Evolutionary conservation across 129 eudicot species (phyloP), one percentile per base, ranked within the genome.

Genomic region (Flaveria ramosissima): DNA sequence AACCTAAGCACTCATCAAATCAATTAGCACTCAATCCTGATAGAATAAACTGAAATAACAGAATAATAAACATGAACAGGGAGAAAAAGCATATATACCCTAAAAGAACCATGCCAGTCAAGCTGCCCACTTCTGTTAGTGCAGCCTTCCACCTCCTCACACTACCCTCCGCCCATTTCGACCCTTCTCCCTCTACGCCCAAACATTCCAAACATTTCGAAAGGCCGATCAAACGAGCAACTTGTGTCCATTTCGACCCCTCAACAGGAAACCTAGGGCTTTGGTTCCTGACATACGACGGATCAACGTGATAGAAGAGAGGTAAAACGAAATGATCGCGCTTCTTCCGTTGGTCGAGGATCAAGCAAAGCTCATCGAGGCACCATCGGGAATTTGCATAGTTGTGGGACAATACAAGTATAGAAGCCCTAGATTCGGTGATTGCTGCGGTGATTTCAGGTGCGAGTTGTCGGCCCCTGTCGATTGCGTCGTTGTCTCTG

Each of bases 361-460:
- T 74, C 70, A 74, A 26, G 27, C 55, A 45, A 45, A 74, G 70
- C 78, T 74, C 78, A 15, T 74, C 70, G 3, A 74, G 52, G 15
- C 77, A 51, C 62, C 76, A 71, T 51, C 16, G 9, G 0, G 69
- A 63, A 27, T 6, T 63, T 3, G 69, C 69, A 20, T 56, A 56
- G 27, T 56, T 56, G 3, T 56, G 11, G 2, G 62, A 56, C 26
- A 56, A 17, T 2, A 27, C 69, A 32, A 63, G 10, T 30, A 63
- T 36, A 30, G 45, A 63, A 63, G 69, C 46, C 69, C 46, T 27
- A 27, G 69, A 14, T 63, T 63, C 3, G 9, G 0, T 63, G 43
- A 63, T 27, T n/a, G 69, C 69, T 7, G 26, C n/a, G 12, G 6
- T 8, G 62, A 56, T 56, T 20, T 56, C 62, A 2, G 26, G 26